A percentile compares a stretch with the other conserved stretches of the same genome.
These are phyloP conservation scores for Boletus patriciae DNA, from an alignment of 768 basidiomycete species.

Conservation along the genomic window DNA sequence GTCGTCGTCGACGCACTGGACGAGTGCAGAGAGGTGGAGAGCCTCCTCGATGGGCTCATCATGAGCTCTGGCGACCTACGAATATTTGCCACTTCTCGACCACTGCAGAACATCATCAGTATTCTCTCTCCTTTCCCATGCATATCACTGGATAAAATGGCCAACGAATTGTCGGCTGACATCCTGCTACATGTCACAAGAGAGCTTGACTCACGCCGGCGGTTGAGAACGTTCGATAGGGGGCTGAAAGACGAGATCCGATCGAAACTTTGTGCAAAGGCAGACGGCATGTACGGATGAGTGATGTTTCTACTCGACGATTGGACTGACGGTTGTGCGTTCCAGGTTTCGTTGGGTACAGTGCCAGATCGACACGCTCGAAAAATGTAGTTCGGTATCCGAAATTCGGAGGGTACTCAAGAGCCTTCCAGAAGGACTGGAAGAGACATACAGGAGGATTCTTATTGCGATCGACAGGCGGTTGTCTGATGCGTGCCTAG, in stretches of 20 bases:
- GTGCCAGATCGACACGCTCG: neutral
- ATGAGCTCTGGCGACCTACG: neutral
- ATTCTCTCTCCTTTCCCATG: neutral
- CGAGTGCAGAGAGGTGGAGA: conserved; percentile 11
- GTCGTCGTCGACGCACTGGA: conserved; percentile 19
- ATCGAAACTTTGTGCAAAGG: neutral
- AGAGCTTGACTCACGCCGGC: conserved; percentile 4
- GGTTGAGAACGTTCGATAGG: neutral
- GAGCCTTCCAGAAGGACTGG: conserved; percentile 1
- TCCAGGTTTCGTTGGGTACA: neutral
- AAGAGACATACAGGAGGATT: conserved; percentile 23
- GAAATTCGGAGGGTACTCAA: neutral
- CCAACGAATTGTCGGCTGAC: neutral
- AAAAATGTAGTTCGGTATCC: neutral
- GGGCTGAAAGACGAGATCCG: conserved; percentile 6
- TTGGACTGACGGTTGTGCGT: neutral
- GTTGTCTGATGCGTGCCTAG: neutral
- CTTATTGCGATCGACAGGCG: neutral
- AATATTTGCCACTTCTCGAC: conserved; percentile 12
- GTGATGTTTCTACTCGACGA: neutral
- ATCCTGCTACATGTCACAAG: conserved; percentile 5
- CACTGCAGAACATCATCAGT: conserved; percentile 1
- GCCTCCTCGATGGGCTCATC: conserved; percentile 7
- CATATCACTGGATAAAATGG: conserved; percentile 10
- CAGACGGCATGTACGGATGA: conserved; percentile 20